phyloP scores from a whole-genome alignment of 139 green algal species.

The Auxenochlorella pyrenoidosa region DNA sequence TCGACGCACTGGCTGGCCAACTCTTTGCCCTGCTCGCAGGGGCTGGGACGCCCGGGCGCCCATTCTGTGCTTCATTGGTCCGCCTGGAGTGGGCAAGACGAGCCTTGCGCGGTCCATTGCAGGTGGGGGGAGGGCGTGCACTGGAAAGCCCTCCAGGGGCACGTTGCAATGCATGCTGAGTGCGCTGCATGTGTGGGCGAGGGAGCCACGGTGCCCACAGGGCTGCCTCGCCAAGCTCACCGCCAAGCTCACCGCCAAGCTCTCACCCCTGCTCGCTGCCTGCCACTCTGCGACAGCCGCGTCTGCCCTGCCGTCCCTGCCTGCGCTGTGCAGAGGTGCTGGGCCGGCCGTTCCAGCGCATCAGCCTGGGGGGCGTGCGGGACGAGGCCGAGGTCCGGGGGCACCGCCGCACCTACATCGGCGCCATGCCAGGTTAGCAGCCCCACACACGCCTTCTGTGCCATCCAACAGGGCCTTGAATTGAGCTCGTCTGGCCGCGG shows the following conservation, averaged over 20 bases:
- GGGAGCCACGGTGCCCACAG: too few species aligned
- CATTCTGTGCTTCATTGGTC: slow-evolving; percentile 95
- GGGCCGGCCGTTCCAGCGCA: slow-evolving; percentile 89
- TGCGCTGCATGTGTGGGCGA: too few species aligned
- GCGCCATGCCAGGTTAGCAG: slow-evolving; percentile 95
- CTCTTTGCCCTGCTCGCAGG: background rate
- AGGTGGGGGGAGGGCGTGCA: background rate
- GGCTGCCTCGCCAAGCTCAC: too few species aligned
- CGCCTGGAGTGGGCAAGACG: slow-evolving; percentile 96
- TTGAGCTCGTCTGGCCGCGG: too few species aligned
- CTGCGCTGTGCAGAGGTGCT: slow-evolving; percentile 67
- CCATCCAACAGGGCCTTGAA: background rate
- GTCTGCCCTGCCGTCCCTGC: background rate
- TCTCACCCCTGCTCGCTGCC: too few species aligned
- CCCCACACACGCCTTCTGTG: background rate
- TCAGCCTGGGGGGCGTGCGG: slow-evolving; percentile 91
- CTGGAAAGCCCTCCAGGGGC: too few species aligned
- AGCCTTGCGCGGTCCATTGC: slow-evolving; percentile 85
- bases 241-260: too few species aligned
- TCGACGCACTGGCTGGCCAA: background rate
- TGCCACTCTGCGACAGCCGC: too few species aligned
- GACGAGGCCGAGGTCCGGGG: slow-evolving; percentile 97
- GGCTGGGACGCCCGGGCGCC: slow-evolving; percentile 84
- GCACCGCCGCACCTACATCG: slow-evolving; percentile 96
- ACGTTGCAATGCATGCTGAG: too few species aligned